Base-by-base conservation (phyloP, 371 early-diverging fungal genomes). In the Mortierella sp. region DNA sequence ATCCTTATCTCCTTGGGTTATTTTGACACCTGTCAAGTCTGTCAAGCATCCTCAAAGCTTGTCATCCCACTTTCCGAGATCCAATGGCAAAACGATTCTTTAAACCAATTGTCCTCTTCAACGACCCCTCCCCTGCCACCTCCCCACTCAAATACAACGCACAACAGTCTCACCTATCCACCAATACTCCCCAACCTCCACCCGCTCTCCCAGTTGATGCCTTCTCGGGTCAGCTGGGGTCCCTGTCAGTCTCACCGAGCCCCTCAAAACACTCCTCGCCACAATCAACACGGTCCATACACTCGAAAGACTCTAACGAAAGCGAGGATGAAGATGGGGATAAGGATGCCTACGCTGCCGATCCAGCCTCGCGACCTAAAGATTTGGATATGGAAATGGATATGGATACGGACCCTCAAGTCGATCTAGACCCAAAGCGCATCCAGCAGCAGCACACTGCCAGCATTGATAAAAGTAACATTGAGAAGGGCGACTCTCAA, bases 341-440 rank as follows among this genome's bases (percentile, higher is more conserved):
- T 22, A 61, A 54, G 10, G 34, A 32, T 34, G 23, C 23, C 17
- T 49, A 22, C 13, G 34, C 13, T 10, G 22, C 8, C 23, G 28
- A 5, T 37, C 26, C 4, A 29, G 47, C 23, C 7, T 23, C 29
- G 32, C n/a, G 29, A 40, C 6, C 10, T 10, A 60, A 40, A 26
- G 15, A 60, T 37, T 26, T 17, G 6, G 66, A 61, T 51, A 66
- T 70, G 66, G 70, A 61, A 32, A 70, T 70, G 66, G 76, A 70
- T 70, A 49, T 75, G 5, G 75, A 75, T 31, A 47, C 40, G 53
- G n/a, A 49, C 1, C 17, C 22, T 5, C 8, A 47, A 45, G 22
- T 32, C 19, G 32, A 22, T n/a, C 32, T 17, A 17, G 35, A 23
- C 22, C 10, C 15, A n/a, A n/a, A n/a, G n/a, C 8, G n/a, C 34